Evolutionary conservation across 169 alveolate species (phyloP), one percentile per base, ranked within the genome.

Genomic region (Plasmodium malariae): DNA sequence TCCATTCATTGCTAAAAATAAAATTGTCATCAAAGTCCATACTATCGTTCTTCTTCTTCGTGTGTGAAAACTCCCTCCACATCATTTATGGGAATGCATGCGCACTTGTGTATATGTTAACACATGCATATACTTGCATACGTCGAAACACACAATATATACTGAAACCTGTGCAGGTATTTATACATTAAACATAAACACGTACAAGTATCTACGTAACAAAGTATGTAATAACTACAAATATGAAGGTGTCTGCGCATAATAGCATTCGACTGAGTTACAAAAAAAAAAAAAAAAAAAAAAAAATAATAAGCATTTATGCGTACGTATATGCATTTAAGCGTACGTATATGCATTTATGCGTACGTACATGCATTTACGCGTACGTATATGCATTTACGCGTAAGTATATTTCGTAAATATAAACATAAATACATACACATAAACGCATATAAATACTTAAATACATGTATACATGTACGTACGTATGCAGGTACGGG

Each of bases 1-100:
- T 21, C 86, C 86, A 72, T 26, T 72, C 86, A 17, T 48, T 34
- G 24, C 69, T 37, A 36, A 51, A 32, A 26, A 51, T 30, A 72
- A 72, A 72, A 51, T 55, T 26, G 0, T 72, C 54, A n/a, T 51
- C 68, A 34, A 14, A 32, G 6, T 48, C 30, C 2, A 7, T 9
- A 21, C 51, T 54, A 17, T 32, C 54, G 51, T 30, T 72, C 86
- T 49, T 72, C 51, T 72, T 72, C 3, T 7, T 30, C 19, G 17
- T 63, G 17, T 7, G 12, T 30, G 17, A 12, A n/a, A 7, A 12
- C 30, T 30, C 30, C 17, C 30, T 19, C 28, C 28, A 3, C 30
- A 14, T 63, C 30, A 63, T 57, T 57, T 12, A 11, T 45, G 1
- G 9, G 14, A 11, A 55, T 34, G 19, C 17, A 62, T 62, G 21